Evolutionary conservation across 2,329 filamentous ascomycete species (phyloP), one percentile per base, ranked within the genome.

Genomic region (Elsinoe ampelina): DNA sequence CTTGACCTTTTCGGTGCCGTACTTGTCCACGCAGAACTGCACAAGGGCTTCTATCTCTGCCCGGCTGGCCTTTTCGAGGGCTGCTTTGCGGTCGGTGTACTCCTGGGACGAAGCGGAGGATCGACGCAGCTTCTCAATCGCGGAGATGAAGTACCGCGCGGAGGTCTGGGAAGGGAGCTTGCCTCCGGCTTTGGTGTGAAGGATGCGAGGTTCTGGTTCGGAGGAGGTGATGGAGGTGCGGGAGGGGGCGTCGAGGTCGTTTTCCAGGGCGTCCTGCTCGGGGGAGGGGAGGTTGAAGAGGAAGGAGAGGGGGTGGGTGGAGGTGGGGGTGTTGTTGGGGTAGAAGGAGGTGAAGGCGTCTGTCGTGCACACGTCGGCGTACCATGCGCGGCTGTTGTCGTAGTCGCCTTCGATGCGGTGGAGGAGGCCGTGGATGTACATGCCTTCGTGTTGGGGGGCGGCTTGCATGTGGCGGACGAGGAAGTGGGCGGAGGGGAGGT

Each of bases 321-420:
- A 36, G 22, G 19, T 6, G 58, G 60, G 32, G 0, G 61, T 57
- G 35, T 59, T 60, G 43, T 68, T 20, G 67, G 65, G 58, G 71
- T 72, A 71, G 51, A 71, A 62, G 38, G 60, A 57, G 62, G 56
- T 52, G 54, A 72, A 72, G 8, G 66, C 61, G 11, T 71, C 71
- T 15, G 61, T 63, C 2, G 67, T 66, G 12, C 61, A 63, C 2
- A 79, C 73, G 63, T 79, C 73, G 1, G 66, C 61, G 55, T 77
- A 74, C 77, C 77, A 80, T 0, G 72, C 71, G 34, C 73, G 62
- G 5, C 75, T 71, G 59, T 80, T 78, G 20, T 72, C 66, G 54
- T 75, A 72, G 57, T 79, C 77, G 3, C 77, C 76, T 63, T 80
- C 77, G 22, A 77, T 69, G 1, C 76, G 68, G 58, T 79, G 76